Conservation (phyloP, 2,329 filamentous ascomycete species). For the Grosmannia huntii region DNA sequence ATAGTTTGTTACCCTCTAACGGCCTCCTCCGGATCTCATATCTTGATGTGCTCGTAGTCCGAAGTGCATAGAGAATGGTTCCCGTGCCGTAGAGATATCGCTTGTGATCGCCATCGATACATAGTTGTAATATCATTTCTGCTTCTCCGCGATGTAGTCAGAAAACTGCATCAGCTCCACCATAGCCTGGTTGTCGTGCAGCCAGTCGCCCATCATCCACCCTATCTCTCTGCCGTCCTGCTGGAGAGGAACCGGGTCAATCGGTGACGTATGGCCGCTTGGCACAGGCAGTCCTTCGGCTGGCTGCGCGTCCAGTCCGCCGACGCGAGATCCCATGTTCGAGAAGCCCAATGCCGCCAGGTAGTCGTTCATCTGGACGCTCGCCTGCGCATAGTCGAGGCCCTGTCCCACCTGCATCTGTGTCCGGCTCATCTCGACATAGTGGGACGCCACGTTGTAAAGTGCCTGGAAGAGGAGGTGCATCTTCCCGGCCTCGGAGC, state of each 20-base stretch:
- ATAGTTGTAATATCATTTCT: neutral
- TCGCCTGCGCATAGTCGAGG: neutral
- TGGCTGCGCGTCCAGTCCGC: neutral
- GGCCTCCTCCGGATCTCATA: neutral
- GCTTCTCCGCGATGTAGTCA: neutral
- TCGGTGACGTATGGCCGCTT: neutral
- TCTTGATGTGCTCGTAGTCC: constrained; percentile 1
- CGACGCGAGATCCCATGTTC: neutral
- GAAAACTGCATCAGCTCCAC: neutral
- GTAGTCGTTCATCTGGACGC: neutral
- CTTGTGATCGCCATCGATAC: neutral
- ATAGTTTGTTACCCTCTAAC: neutral
- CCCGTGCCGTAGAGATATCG: constrained; percentile 3
- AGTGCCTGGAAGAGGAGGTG: neutral
- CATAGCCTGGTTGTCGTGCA: neutral
- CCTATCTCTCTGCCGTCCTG: neutral
- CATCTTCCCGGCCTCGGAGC: neutral
- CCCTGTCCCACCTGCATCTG: neutral
- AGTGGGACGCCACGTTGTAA: neutral
- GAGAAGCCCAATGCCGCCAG: neutral
- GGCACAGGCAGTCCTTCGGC: neutral
- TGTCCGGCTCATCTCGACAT: neutral
- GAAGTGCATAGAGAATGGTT: neutral
- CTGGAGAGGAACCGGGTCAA: neutral
- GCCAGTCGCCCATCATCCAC: neutral